Evolutionary conservation across 805 yeast species (phyloP), one percentile per base, ranked within the genome.

Genomic region (Nakazawaea pomicola): DNA sequence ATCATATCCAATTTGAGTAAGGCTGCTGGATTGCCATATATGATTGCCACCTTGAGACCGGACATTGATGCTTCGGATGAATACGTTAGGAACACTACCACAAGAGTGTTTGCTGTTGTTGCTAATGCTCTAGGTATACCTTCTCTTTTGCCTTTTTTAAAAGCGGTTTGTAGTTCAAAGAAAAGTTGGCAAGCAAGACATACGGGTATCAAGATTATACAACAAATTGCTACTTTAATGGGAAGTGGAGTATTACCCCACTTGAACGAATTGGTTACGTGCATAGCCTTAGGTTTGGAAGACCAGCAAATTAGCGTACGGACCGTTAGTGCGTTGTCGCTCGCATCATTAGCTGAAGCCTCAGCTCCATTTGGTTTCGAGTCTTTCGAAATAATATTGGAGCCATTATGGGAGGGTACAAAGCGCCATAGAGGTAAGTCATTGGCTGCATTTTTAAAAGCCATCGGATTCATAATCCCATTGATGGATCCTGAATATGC

Each of bases 311-410:
- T 76, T 10, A 78, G 74, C 33, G 83, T 89, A 0, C 66, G 95
- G 42, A 73, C 76, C 2, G 70, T 79, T 10, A 70, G 95, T 0
- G 95, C 95, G 0, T 64, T 70, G 27, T 80, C 96, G 0, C 53
- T 90, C 2, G 65, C 90, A 0, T 73, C 81, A 1, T 59, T 91
- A 25, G 97, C 97, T 0, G 90, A 85, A 37, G 80, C 86, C 6
- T 76, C 88, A 4, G 68, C 76, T 17, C 98, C 98, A 0, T 87
- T 83, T 60, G 99, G 98, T 34, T 83, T 86, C 41, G 96, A 87
- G 51, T 78, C 91, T 0, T 90, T 91, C 56, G 95, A 89, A 51
- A 61, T 62, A 0, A 68, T 80, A 0, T 55, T 91, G 27, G 91
- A 85, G 41, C 84, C 88, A 0, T 62, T 87, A 5, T 89, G 96